These are phyloP conservation scores for Macrolepiota albuminosa DNA, from an alignment of 768 basidiomycete genomes.

Conservation along the genomic window DNA sequence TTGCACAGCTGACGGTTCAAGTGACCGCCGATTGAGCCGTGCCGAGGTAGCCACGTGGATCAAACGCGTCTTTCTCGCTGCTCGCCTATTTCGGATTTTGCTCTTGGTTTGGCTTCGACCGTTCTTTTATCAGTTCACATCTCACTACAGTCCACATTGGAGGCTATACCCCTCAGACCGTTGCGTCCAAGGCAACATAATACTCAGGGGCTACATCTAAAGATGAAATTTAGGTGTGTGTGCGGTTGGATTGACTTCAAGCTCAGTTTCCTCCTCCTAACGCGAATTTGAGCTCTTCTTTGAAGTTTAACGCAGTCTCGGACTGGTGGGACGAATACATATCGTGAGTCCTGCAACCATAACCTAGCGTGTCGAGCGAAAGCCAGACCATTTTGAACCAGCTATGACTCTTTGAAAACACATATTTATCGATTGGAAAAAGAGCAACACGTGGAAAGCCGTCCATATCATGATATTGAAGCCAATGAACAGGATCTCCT, in stretches of 20 bases:
- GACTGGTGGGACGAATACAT: conserved; percentile 96
- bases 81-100: background rate
- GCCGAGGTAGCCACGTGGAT: background rate
- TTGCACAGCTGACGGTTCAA: no score
- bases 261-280: background rate
- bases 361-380: background rate
- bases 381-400: conserved; percentile 19
- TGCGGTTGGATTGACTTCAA: background rate
- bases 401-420: conserved; percentile 85
- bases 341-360: conserved; percentile 49
- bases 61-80: background rate
- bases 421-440: conserved; percentile 85
- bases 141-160: conserved; percentile 19
- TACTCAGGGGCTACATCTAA: conserved; percentile 18
- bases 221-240: conserved; percentile 61
- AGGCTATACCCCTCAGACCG: conserved; percentile 35
- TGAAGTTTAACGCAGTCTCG: conserved; percentile 87
- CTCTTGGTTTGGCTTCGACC: background rate
- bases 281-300: conserved; percentile 52
- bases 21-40: background rate
- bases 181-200: conserved; percentile 19
- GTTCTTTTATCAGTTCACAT: conserved; percentile 2
- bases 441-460: conserved; percentile 48
- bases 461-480: conserved; percentile 51
- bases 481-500: conserved; percentile 58